Base-by-base conservation (phyloP, 345 rosid species). In the Trapa bicornis region DNA sequence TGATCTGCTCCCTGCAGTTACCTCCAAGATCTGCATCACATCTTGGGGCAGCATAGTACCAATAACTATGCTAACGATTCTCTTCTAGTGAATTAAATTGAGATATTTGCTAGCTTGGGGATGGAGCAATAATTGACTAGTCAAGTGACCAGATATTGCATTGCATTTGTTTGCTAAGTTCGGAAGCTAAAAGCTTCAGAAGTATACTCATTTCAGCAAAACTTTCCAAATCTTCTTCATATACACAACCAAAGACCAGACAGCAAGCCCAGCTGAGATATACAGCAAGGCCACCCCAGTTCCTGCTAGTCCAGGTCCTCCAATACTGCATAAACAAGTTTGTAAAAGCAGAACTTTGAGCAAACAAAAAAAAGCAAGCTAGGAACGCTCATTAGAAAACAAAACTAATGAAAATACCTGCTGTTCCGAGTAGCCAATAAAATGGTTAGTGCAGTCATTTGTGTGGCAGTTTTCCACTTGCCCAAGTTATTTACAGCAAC, bases 391-490 rank as follows among this genome's bases (percentile, higher is more conserved):
- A 61, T 43, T 54, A 3, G 7, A 41, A 8, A 41, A 41, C 4
- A 41, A 41, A 39, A 39, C 42, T 3, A 39, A 41, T 22, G 7
- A 35, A 64, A 45, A 11, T 50, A 88, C 95, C 89, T 86, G 87
- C 82, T 83, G 72, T 91, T 96, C 75, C 91, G 82, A 68, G 88
- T 85, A 57, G 93, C 95, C 67, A 94, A 81, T 47, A 94, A 91
- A 80, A 94, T 86, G 70, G 89, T 91, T 66, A 94, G 72, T 2
- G 99, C 97, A 74, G 70, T 80, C 99, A 94, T 94, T 83, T 94
- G 99, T 41, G 95, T 79, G 22, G 99, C 99, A 13, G 99, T 94
- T 87, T 94, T 94, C 99, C 97, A 91, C 76, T 94, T 94, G 48
- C 99, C 99, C 82, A 94, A 77, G 72, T 83, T 94, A 85, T 87